Evolutionary conservation across 345 rosid species (phyloP), one percentile per base, ranked within the genome.

Genomic region (Pugionium cornutum): DNA sequence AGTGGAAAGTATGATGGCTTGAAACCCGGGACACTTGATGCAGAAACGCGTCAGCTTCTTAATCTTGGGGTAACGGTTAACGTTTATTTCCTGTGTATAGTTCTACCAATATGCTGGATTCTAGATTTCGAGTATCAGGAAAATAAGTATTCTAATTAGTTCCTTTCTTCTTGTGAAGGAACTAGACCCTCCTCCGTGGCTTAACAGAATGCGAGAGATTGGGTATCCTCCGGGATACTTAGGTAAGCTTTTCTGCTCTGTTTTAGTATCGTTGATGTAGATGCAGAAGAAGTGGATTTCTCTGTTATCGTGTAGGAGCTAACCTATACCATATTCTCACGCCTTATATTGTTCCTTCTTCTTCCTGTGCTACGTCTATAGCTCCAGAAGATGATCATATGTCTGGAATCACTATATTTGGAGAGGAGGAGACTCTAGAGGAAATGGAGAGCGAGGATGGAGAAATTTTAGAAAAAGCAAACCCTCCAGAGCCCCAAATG

Each of bases 121-220:
- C n/a, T n/a, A 35, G 4, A 5, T 47, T 67, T 48, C 26, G n/a
- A 53, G 8, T 31, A 52, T 35, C 46, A 4, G 40, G 7, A 5
- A 46, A 47, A 4, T 37, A 11, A 5, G 32, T 41, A 35, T 71
- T 32, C 43, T 63, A 6, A 47, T 11, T 9, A 8, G 7, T 11
- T 64, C 1, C 2, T 39, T 48, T 62, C 58, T 34, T 58, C 55
- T 59, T 47, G 30, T 65, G 45, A 81, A 95, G 99, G 97, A 88
- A 74, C 87, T 91, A 49, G 99, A 95, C 75, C 99, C 99, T 47
- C 99, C 99, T 40, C 97, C 99, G 1, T 95, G 99, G 99, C 91
- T 84, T 53, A 64, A 82, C 80, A 83, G 97, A 78, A 95, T 95
- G 99, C 82, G 89, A 62, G 97, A 95, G 75, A 76, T 95, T 72